Evolutionary conservation across 2,329 filamentous ascomycete species (phyloP).

Genomic region (Colletotrichum orchidophilum): DNA sequence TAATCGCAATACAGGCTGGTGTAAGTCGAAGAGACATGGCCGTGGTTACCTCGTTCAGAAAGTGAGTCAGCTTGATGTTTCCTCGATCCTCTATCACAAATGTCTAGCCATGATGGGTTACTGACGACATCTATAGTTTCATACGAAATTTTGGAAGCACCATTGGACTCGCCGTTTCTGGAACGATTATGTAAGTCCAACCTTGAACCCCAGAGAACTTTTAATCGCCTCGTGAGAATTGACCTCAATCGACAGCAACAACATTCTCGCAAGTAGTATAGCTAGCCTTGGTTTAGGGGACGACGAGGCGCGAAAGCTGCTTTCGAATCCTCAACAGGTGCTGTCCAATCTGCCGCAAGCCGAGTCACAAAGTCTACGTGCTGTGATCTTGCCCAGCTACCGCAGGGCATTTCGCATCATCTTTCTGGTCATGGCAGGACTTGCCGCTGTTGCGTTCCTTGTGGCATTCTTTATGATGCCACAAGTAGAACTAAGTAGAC

Average conservation of each 20-base stretch:
- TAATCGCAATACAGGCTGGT: conserved; percentile 65
- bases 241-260: conserved; percentile 42
- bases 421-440: conserved; percentile 47
- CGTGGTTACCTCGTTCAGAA: conserved; percentile 54
- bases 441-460: conserved; percentile 47
- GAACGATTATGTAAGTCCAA: conserved; percentile 46
- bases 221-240: not conserved
- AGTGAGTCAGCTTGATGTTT: conserved; percentile 40
- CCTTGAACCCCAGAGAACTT: not conserved
- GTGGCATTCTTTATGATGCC: conserved; percentile 51
- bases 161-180: conserved; percentile 50
- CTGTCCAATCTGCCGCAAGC: conserved; percentile 39
- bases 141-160: conserved; percentile 51
- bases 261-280: conserved; percentile 44
- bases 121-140: conserved; percentile 40
- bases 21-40: conserved; percentile 59
- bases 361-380: conserved; percentile 43
- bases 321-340: conserved; percentile 46
- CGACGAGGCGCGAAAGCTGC: conserved; percentile 38
- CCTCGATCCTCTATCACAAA: not conserved
- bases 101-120: accelerated
- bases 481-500: conserved; percentile 47
- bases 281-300: conserved; percentile 39
- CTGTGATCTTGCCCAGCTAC: conserved; percentile 48
- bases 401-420: conserved; percentile 47